Conservation (phyloP, 2,329 filamentous ascomycete species). For the Clarireedia homoeocarpa region DNA sequence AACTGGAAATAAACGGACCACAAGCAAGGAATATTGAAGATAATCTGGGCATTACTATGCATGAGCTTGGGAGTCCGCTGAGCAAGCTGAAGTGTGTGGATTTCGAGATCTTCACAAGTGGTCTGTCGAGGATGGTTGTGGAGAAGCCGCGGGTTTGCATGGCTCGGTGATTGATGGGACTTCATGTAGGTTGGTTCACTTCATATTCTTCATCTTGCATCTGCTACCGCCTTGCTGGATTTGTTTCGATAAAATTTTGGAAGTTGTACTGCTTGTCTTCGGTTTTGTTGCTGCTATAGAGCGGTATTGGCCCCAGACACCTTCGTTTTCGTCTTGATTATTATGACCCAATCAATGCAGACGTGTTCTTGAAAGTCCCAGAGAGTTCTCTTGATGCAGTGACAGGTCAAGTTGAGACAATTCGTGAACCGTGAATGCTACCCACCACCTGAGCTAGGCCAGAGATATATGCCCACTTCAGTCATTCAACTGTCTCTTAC, state of each 20-base stretch:
- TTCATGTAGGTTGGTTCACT: background rate
- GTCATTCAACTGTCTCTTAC: too few relatives aligned
- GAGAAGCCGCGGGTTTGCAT: background rate
- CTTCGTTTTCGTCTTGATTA: too few relatives aligned
- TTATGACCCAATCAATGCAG: too few relatives aligned
- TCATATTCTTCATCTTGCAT: background rate
- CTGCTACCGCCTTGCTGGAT: background rate
- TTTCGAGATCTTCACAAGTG: constrained; percentile 6
- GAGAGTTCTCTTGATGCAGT: too few relatives aligned
- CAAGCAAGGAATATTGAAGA: background rate
- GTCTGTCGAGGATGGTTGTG: constrained; percentile 1
- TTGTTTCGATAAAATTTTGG: background rate
- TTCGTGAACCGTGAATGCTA: too few relatives aligned
- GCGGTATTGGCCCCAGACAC: too few relatives aligned
- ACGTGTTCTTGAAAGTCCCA: too few relatives aligned
- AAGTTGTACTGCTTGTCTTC: too few relatives aligned
- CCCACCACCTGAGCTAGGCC: too few relatives aligned
- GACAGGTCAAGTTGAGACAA: too few relatives aligned
- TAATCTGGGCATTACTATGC: background rate
- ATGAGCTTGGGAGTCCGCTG: background rate
- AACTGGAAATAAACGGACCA: background rate
- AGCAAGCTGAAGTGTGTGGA: background rate
- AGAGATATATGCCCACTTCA: too few relatives aligned
- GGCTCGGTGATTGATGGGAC: background rate
- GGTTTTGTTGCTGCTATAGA: too few relatives aligned